Conservation (phyloP, 331 rosid species). For the Pyrus hybrid region DNA sequence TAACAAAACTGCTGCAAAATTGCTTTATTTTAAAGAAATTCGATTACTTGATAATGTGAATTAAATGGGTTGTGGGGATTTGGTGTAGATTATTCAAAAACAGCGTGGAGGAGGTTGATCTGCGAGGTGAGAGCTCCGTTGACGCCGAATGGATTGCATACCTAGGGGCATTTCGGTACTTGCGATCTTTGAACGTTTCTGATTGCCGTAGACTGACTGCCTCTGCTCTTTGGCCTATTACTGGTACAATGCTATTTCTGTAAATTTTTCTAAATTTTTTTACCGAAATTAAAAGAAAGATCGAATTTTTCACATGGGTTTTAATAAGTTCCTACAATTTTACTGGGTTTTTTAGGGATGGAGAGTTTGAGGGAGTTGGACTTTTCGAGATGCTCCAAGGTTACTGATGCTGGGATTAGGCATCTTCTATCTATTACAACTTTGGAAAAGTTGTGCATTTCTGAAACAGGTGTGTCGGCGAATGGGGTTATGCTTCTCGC, state of each 20-base stretch:
- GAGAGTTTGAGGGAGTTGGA: constrained; percentile 56
- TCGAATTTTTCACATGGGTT: not conserved
- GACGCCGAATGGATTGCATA: constrained; percentile 96
- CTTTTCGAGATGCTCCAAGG: constrained; percentile 65
- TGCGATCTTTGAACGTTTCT: constrained; percentile 49
- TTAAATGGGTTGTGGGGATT: not conserved
- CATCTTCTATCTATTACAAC: constrained; percentile 52
- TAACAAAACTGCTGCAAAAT: not conserved
- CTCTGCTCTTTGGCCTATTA: constrained; percentile 70
- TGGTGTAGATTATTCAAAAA: constrained; percentile 56
- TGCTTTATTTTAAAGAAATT: not conserved
- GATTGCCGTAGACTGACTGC: constrained; percentile 56
- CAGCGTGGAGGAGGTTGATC: constrained; percentile 60
- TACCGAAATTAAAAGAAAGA: not conserved
- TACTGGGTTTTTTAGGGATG: constrained; percentile 43
- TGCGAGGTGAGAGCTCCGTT: constrained; percentile 42
- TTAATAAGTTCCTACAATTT: not conserved
- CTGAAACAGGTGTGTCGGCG: constrained; percentile 61
- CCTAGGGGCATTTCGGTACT: constrained; percentile 62
- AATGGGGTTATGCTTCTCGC: constrained; percentile 60
- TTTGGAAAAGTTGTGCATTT: constrained; percentile 55
- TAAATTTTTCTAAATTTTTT: not conserved
- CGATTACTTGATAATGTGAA: not conserved
- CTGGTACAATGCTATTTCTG: constrained; percentile 34
- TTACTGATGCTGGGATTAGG: constrained; percentile 61